These are phyloP conservation scores for Moricandia moricandioides DNA, from an alignment of 345 rosid species.

Conservation along the genomic window DNA sequence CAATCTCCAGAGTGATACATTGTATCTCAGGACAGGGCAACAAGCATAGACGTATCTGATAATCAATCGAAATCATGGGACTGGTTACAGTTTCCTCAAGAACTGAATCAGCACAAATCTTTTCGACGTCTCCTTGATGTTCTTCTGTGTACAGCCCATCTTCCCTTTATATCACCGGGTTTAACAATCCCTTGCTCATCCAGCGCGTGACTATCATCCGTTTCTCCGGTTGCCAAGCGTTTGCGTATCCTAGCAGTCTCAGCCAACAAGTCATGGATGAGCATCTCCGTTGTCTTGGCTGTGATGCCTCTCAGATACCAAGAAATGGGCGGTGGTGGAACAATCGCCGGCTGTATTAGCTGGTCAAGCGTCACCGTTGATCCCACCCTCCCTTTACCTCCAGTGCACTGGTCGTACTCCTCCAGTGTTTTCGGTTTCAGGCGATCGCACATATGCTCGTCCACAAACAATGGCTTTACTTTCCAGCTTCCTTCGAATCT, in stretches of 20 bases:
- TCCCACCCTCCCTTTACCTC: conserved; percentile 82
- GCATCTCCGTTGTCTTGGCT: conserved; percentile 74
- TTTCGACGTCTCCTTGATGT: conserved; percentile 42
- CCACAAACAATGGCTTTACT: conserved; percentile 71
- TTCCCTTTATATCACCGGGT: conserved; percentile 54
- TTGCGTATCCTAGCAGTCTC: conserved; percentile 65
- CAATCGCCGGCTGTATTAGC: conserved; percentile 73
- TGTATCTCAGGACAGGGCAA: neutral
- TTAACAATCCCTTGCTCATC: conserved; percentile 24
- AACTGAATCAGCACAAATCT: neutral
- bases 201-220: conserved; percentile 6
- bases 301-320: conserved; percentile 97
- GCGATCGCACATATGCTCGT: conserved; percentile 67
- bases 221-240: conserved; percentile 23
- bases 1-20: neutral
- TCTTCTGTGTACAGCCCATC: conserved; percentile 69
- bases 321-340: conserved; percentile 89
- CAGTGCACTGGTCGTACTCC: conserved; percentile 59
- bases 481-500: conserved; percentile 89
- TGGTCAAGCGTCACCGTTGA: conserved; percentile 74
- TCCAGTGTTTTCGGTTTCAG: conserved; percentile 62
- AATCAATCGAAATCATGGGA: neutral
- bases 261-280: conserved; percentile 66
- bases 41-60: neutral
- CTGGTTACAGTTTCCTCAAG: neutral